Base-by-base conservation (phyloP, 2,329 filamentous ascomycete species). In the Aureobasidium sp. region DNA sequence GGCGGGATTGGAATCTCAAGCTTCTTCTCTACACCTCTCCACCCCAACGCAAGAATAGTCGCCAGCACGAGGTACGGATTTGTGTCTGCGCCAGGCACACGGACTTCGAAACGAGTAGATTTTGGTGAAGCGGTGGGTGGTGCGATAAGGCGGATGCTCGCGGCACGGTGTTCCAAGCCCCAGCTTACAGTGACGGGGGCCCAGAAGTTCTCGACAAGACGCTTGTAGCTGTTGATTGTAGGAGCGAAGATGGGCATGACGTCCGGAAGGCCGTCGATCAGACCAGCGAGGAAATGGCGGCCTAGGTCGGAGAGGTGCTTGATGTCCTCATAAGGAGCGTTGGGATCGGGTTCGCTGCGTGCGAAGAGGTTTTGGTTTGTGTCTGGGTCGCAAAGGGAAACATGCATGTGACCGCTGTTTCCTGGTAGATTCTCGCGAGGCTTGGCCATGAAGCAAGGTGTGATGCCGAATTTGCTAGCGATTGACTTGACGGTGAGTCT, bases 171-270 rank as follows among this genome's bases (percentile, higher is more conserved):
- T 75, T 97, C 94, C 5, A 97, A 78, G 0, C 94, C 94, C 94
- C 94, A 99, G 0, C 91, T 96, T 0, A 97, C 94, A 0, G 93
- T 97, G 6, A 99, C 94, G 0, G 94, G 94, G 0, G 94, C 94
- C 94, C 94, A 99, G 77, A 97, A 97, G 77, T 97, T 97, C 79
- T 99, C 94, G 2, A 99, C 94, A 0, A 99, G 82, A 3, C 94
- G 87, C 78, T 99, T 99, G 81, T 99, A 99, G 64, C 90, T 96
- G 81, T 99, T 99, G 71, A 99, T 84, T 0, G 91, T 99, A 0
- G 94, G 94, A 0, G 93, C 94, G 14, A 99, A 81, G 63, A 97
- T 80, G 0, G 94, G 94, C 94, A 99, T 99, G 67, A 97, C 85
- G 70, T 97, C 91, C 2, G 94, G 91, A 4, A 99, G 82, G 15